Base-by-base conservation (phyloP, 768 basidiomycete species). In the Suillus luteus region DNA sequence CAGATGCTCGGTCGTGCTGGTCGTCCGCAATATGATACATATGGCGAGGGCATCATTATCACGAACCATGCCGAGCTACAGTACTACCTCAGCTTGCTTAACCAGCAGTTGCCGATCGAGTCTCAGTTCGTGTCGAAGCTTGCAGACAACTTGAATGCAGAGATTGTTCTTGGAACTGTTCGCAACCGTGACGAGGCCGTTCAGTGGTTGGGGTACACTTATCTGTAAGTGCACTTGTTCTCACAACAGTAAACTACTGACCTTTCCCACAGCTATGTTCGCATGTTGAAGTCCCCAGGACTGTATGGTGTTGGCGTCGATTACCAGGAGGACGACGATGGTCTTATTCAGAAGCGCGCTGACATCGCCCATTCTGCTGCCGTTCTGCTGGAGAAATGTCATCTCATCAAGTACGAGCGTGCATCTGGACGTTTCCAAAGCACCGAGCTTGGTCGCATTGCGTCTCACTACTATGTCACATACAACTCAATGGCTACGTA, bases 1-100 rank as follows among this genome's bases (percentile, higher is more conserved):
- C 97, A 99, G 77, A 99, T 99, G 97, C 88, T 99, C 3, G 97
- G 97, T 55, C 90, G 96, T 69, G 97, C 97, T 3, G 97, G 97
- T 72, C 87, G 96, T 60, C 97, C 96, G 15, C 96, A 99, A 75
- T 98, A 90, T 77, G 96, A 99, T 74, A 97, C 95, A 0, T 96
- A 86, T 69, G 96, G 97, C 27, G 96, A 99, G 78, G 97, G 97
- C 52, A 91, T 97, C 71, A 97, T 99, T 76, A 99, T 99, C 78
- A 99, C 97, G 48, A 98, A 96, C 73, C 96, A 98, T 71, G 86
- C 90, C 2, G 97, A 99, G 75, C 83, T 99, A 48, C 97, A 99
- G 76, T 99, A 98, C 75, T 99, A 98, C 73, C 82, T 99, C 31
- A 93, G 90, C 69, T 80, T 99, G 77, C 79, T 97, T 81, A 99